Base-by-base conservation (phyloP, 2,329 filamentous ascomycete species). In the Emergomyces pasteurianus region DNA sequence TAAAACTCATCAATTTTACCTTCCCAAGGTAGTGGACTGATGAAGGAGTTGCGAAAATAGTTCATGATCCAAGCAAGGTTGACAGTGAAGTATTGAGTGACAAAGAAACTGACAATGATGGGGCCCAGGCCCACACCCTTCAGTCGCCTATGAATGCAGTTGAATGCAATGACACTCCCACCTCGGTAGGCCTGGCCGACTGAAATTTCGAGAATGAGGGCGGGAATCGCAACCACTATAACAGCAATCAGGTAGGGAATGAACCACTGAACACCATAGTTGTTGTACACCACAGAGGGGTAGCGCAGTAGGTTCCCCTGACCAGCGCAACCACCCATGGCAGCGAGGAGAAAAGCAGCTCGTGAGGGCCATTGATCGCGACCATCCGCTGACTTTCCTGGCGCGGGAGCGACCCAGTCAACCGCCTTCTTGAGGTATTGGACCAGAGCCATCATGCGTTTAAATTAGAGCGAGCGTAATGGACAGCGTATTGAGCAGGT, bases 201-300 rank as follows among this genome's bases (percentile, higher is more conserved):
- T 0, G 75, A 68, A 58, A 84, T 81, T 67, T 84, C 82, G 26
- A 83, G 76, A 14, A 83, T 77, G 43, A 84, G 74, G 0, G 78
- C 76, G 0, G 81, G 82, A 52, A 84, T 83, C 43, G 81, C 81
- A 61, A 84, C 76, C 12, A 83, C 69, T 61, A 82, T 79, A 18
- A 84, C 75, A 6, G 80, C 79, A 60, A 83, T 71, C 4, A 83
- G 67, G 63, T 84, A 84, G 0, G 81, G 82, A 21, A 84, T 78
- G 68, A 83, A 84, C 82, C 82, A 84, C 65, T 84, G 81, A 6
- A 83, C 72, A 2, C 82, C 82, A 60, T 81, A 77, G 67, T 84
- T 84, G 72, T 83, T 84, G 76, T 82, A 84, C 1, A 83, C 77
- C 46, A 81, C 79, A 0, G 80, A 83, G 1, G 82, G 82, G 62